Evolutionary conservation across 169 alveolate species (phyloP), one percentile per base, ranked within the genome.

Genomic region (Babesia ovata): DNA sequence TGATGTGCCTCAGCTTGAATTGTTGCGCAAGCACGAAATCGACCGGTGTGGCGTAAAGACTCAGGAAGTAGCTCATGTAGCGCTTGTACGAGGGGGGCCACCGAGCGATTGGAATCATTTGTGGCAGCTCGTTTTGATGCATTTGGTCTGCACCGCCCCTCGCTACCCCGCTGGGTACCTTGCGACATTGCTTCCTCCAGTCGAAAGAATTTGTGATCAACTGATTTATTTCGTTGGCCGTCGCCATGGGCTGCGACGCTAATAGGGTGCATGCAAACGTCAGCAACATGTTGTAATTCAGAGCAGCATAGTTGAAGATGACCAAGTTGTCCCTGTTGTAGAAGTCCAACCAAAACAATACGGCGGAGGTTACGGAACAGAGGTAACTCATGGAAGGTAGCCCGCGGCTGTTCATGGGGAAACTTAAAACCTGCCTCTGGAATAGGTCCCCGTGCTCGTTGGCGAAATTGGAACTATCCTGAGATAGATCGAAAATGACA

Each of bases 291-390:
- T 71, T 82, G 85, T 69, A 82, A 62, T 74, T 74, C 45, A 73
- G 67, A 10, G 71, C 49, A 13, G 76, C 21, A 63, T 90, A 90
- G 85, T 90, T 90, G 59, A 90, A 69, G 45, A 90, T 61, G 12
- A 84, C 88, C 52, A 86, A 66, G 56, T 86, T 86, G 62, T 84
- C 92, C 49, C 72, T 57, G 61, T 82, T 75, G 72, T 89, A 76
- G 58, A 90, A 86, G 61, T 90, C 84, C 13, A 90, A 52, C 94
- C 94, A 90, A 66, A 90, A 90, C 19, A 86, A 79, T 8, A 79
- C 75, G 29, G 88, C 79, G 48, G 87, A 79, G 46, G 85, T 67
- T 0, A 86, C 71, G 48, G 86, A 66, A 44, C 82, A 74, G 36
- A 90, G 75, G 84, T 90, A 90, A 44, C 70, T 63, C 75, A 90